phyloP scores from a whole-genome alignment of 768 basidiomycete species.

The Tulasnella sp. region DNA sequence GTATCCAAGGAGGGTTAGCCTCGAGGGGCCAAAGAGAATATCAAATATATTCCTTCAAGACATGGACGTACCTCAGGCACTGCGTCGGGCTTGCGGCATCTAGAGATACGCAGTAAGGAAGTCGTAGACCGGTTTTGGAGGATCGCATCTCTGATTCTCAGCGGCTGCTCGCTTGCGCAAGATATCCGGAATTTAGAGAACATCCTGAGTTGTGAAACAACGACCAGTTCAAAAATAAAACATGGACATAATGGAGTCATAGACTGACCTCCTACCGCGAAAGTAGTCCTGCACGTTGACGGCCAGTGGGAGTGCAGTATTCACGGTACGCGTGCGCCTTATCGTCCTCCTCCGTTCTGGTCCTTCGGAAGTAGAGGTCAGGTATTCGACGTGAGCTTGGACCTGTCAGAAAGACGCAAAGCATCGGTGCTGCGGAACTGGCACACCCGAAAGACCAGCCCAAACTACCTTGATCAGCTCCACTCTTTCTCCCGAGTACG shows the following conservation, averaged over 20 bases:
- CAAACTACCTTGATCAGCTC: slow-evolving; percentile 34
- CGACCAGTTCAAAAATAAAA: neutral
- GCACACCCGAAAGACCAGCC: neutral
- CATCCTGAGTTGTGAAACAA: slow-evolving; percentile 38
- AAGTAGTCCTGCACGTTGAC: slow-evolving; percentile 98
- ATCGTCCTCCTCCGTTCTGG: slow-evolving; percentile 39
- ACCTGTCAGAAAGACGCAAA: neutral
- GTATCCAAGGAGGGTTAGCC: too few species aligned
- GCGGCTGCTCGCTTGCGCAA: slow-evolving; percentile 17
- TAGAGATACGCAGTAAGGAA: neutral
- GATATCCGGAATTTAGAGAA: slow-evolving; percentile 38
- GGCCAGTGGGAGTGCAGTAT: slow-evolving; percentile 67
- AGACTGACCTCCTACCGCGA: slow-evolving; percentile 64
- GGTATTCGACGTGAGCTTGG: slow-evolving; percentile 54
- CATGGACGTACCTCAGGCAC: neutral
- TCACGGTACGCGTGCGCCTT: slow-evolving; percentile 42
- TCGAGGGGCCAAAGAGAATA: too few species aligned
- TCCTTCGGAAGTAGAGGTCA: slow-evolving; percentile 41
- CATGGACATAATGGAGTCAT: neutral
- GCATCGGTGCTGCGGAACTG: neutral
- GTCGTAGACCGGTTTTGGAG: neutral
- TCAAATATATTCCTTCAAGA: too few species aligned
- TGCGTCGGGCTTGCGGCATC: neutral
- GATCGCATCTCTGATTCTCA: slow-evolving; percentile 38
- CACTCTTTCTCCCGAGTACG: slow-evolving; percentile 25